A percentile compares a stretch with the other conserved stretches of the same genome.
These are phyloP conservation scores for Leavenworthia alabamica DNA, from an alignment of 345 rosid genomes.

Conservation along the genomic window DNA sequence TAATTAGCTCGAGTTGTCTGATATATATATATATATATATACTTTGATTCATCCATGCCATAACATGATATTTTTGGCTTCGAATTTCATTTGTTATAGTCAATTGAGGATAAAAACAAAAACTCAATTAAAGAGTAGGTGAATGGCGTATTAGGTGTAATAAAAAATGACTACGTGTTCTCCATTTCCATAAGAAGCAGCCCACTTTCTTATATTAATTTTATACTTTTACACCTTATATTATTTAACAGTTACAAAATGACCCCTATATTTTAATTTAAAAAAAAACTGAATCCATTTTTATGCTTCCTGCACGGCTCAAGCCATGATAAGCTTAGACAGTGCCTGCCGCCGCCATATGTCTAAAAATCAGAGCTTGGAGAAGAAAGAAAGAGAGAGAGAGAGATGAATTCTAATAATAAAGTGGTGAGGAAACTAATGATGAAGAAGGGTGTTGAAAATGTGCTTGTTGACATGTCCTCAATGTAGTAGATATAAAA, in stretches of 20 bases:
- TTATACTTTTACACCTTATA: not conserved
- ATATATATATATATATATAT: no score
- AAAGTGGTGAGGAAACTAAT: slow-evolving; percentile 13
- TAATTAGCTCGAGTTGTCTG: no score
- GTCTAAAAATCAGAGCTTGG: slow-evolving; percentile 31
- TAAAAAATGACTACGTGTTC: slow-evolving; percentile 25
- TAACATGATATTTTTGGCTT: not conserved
- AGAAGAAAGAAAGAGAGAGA: slow-evolving; percentile 18
- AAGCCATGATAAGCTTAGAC: no score
- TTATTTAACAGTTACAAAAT: not conserved
- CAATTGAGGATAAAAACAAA: not conserved
- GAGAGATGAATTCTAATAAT: slow-evolving; percentile 8
- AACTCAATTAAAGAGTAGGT: no score
- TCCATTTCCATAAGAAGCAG: slow-evolving; percentile 19
- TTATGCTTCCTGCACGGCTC: not conserved
- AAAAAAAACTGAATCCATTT: not conserved
- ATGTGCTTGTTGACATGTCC: no score
- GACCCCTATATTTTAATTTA: slow-evolving; percentile 1
- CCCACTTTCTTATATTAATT: not conserved
- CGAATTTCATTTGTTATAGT: not conserved
- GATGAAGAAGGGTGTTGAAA: slow-evolving; percentile 29
- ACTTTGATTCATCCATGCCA: no score
- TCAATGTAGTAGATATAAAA: no score
- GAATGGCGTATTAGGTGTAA: no score
- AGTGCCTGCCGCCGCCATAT: slow-evolving; percentile 18